Evolutionary conservation across 78 protist species (phyloP).

Genomic region (Trichosphaerium sp.): DNA sequence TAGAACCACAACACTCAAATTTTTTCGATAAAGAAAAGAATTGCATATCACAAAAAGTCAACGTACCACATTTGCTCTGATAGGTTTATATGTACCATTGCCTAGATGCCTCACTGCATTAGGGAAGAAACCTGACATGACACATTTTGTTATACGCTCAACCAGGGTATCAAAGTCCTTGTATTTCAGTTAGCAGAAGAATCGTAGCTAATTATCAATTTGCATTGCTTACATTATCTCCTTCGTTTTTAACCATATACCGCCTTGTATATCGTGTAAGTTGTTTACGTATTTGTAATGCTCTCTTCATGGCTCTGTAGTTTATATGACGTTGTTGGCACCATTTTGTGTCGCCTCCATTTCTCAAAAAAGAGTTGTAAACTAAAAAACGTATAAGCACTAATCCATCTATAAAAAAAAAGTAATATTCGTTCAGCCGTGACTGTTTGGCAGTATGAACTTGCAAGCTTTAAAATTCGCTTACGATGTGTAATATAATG

Average conservation of each 20-base stretch:
- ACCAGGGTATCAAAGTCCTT: too few species aligned
- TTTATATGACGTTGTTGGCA: slow-evolving; percentile 22
- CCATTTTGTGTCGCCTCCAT: slow-evolving; percentile 3
- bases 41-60: background rate
- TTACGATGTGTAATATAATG: slow-evolving; percentile 6
- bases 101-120: slow-evolving; percentile 44
- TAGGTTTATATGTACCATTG: slow-evolving; percentile 9
- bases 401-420: too few species aligned
- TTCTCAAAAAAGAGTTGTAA: slow-evolving; percentile 1
- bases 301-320: slow-evolving; percentile 20
- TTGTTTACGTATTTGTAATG: slow-evolving; percentile 32
- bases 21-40: background rate
- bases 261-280: slow-evolving; percentile 13
- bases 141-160: slow-evolving; percentile 14
- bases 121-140: slow-evolving; percentile 61
- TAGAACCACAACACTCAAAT: background rate
- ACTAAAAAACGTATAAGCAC: background rate
- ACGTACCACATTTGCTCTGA: too few species aligned
- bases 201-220: too few species aligned
- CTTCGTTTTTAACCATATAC: slow-evolving; percentile 3
- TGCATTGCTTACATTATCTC: background rate
- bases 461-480: background rate
- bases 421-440: background rate
- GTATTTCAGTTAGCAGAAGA: too few species aligned
- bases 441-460: background rate